Percentiles rank a stretch among this genome's conserved stretches.
Conservation (phyloP, 2,329 filamentous ascomycete genomes). For the Aspergillus pseudoviridinutans region DNA sequence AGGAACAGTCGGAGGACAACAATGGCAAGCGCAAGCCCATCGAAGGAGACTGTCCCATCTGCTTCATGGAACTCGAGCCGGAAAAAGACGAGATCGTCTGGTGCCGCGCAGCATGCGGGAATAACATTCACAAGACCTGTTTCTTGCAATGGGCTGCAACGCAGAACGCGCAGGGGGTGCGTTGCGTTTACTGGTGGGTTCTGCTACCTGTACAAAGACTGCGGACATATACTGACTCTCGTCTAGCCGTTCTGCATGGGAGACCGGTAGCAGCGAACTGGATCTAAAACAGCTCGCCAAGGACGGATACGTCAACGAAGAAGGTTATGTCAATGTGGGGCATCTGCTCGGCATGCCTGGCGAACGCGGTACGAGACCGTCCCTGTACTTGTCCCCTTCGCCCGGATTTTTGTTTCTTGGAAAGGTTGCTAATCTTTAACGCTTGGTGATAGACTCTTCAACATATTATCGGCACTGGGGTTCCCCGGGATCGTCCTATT, state of each 20-base stretch:
- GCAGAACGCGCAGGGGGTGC: slow-evolving; percentile 28
- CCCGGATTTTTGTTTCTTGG: background rate
- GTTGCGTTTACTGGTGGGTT: slow-evolving; percentile 45
- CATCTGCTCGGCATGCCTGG: slow-evolving; percentile 38
- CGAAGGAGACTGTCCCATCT: slow-evolving; percentile 62
- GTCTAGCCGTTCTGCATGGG: slow-evolving; percentile 40
- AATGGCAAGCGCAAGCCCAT: slow-evolving; percentile 54
- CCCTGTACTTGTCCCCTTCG: slow-evolving; percentile 13
- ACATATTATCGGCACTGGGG: slow-evolving; percentile 41
- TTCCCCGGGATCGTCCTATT: slow-evolving; percentile 19
- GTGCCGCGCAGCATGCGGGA: slow-evolving; percentile 59
- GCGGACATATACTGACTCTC: background rate
- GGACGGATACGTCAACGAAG: slow-evolving; percentile 24
- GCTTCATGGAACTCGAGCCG: slow-evolving; percentile 53
- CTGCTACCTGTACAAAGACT: background rate
- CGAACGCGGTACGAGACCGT: slow-evolving; percentile 32
- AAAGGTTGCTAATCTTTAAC: background rate
- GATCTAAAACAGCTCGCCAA: slow-evolving; percentile 30
- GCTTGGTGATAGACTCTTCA: slow-evolving; percentile 31
- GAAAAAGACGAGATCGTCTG: slow-evolving; percentile 49
- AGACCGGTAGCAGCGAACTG: slow-evolving; percentile 26
- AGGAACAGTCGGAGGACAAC: slow-evolving; percentile 32
- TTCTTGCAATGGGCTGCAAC: slow-evolving; percentile 52
- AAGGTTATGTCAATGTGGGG: slow-evolving; percentile 46
- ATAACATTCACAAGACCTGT: slow-evolving; percentile 58